These are phyloP conservation scores for Lentinus polychrous DNA, from an alignment of 1,284 basidiomycete species.

Conservation along the genomic window DNA sequence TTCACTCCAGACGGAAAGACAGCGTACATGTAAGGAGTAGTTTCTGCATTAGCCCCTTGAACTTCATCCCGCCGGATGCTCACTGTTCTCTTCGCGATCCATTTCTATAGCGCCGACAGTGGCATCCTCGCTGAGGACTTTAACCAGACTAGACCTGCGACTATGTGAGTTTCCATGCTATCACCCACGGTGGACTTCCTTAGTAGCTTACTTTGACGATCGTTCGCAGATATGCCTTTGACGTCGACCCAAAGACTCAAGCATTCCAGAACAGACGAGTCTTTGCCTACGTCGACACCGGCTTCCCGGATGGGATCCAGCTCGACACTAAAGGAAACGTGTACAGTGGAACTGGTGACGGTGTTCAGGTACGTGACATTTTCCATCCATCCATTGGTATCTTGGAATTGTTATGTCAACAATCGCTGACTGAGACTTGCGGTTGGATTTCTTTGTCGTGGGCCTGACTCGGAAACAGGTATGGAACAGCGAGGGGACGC, in stretches of 20 bases:
- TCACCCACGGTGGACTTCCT: no score
- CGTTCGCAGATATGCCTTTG: constrained; percentile 55
- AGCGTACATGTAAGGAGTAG: constrained; percentile 53
- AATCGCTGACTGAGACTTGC: no score
- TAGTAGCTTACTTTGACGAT: not conserved
- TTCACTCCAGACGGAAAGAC: constrained; percentile 62
- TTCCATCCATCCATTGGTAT: no score
- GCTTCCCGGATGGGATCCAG: constrained; percentile 56
- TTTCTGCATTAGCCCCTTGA: no score
- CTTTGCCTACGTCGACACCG: constrained; percentile 66
- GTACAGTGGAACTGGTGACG: constrained; percentile 66
- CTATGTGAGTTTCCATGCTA: no score
- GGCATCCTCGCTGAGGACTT: no score
- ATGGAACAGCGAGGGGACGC: constrained; percentile 53
- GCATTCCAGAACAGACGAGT: constrained; percentile 57
- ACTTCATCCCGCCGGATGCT: no score
- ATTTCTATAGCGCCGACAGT: not conserved
- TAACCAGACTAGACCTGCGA: not conserved
- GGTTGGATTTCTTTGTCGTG: no score
- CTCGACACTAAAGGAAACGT: constrained; percentile 60
- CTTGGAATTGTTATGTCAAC: no score
- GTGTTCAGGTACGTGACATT: constrained; percentile 52
- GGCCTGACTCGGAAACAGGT: no score
- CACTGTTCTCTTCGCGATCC: constrained; percentile 14
- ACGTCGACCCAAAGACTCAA: constrained; percentile 54